These are phyloP conservation scores for Amauroascus verrucosus DNA, from an alignment of 2,329 filamentous ascomycete species.

Conservation along the genomic window DNA sequence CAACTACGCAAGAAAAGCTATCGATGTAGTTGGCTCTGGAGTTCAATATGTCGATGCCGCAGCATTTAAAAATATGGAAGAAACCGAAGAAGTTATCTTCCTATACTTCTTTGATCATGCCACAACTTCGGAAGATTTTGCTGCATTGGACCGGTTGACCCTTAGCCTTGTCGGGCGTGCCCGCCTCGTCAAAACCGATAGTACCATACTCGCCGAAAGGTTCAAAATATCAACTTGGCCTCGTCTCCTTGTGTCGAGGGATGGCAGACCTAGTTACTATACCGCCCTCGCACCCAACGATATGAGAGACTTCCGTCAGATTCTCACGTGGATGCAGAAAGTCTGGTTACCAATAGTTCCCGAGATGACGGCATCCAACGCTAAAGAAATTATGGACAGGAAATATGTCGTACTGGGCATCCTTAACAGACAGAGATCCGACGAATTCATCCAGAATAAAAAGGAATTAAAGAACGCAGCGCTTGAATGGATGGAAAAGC, in stretches of 20 bases:
- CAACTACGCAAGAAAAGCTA: constrained; percentile 73
- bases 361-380: constrained; percentile 82
- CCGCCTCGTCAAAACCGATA: constrained; percentile 83
- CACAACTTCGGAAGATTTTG: constrained; percentile 84
- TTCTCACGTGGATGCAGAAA: constrained; percentile 87
- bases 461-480: constrained; percentile 93
- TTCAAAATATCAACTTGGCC: constrained; percentile 98
- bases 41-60: constrained; percentile 70
- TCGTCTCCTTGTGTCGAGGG: constrained; percentile 77
- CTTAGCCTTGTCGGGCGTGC: constrained; percentile 84
- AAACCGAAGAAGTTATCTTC: constrained; percentile 92
- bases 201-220: constrained; percentile 60
- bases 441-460: constrained; percentile 67
- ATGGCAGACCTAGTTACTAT: constrained; percentile 85
- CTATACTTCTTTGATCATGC: constrained; percentile 96
- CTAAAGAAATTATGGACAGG: constrained; percentile 86
- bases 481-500: constrained; percentile 96
- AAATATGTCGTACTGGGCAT: constrained; percentile 92
- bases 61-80: constrained; percentile 69
- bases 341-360: constrained; percentile 95
- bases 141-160: constrained; percentile 73
- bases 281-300: constrained; percentile 75
- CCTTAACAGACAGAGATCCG: constrained; percentile 65
- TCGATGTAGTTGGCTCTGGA: constrained; percentile 63
- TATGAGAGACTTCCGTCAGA: constrained; percentile 74